Evolutionary conservation across 208 protist genomes (phyloP).

Genomic region (Trypanosoma rangeli): DNA sequence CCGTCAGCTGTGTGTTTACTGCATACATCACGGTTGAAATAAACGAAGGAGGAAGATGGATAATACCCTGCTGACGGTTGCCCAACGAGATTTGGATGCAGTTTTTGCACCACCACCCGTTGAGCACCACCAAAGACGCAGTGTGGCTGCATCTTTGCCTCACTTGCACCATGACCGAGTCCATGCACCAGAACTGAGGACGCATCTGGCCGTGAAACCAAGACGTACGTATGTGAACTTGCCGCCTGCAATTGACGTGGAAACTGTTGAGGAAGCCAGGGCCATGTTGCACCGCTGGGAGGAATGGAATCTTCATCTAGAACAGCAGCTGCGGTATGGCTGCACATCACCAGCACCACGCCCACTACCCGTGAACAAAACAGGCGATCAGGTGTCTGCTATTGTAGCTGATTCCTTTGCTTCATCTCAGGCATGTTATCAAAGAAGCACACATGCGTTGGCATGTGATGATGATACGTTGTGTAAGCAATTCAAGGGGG

Average conservation of each 20-base stretch:
- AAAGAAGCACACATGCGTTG: neutral
- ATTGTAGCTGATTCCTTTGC: neutral
- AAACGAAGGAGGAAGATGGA: neutral
- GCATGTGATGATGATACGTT: neutral
- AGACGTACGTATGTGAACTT: slow-evolving; percentile 16
- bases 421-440: neutral
- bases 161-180: neutral
- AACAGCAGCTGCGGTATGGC: slow-evolving; percentile 9
- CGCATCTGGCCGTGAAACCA: slow-evolving; percentile 2
- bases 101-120: neutral
- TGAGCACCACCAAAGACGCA: neutral
- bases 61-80: neutral
- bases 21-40: neutral
- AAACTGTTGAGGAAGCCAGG: slow-evolving; percentile 25
- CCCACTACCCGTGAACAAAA: neutral
- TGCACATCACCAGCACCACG: too few relatives aligned
- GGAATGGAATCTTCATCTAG: slow-evolving; percentile 8
- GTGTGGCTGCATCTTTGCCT: neutral
- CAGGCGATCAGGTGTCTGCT: neutral
- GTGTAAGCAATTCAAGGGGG: neutral
- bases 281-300: slow-evolving; percentile 17
- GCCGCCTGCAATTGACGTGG: slow-evolving; percentile 21
- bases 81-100: neutral
- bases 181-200: neutral
- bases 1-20: neutral